A percentile compares a stretch with the other conserved stretches of the same genome.
These are phyloP conservation scores for Cyclostephanos tholiformis DNA, from an alignment of 108 stramenopile genomes.

Conservation along the genomic window DNA sequence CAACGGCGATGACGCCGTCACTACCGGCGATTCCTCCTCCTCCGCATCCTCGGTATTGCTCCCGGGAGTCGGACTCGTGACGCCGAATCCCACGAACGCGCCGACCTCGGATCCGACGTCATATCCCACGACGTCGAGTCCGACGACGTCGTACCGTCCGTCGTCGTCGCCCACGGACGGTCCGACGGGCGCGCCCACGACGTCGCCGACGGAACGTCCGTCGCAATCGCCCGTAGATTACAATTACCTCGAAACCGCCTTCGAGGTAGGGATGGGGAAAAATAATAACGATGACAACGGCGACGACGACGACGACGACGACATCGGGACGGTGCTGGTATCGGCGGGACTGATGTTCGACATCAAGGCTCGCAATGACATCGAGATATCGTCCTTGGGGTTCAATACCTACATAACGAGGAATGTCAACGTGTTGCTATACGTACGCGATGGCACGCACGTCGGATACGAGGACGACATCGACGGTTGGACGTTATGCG, in stretches of 20 bases:
- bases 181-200: background rate
- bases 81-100: background rate
- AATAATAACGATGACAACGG: background rate
- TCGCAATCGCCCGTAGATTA: background rate
- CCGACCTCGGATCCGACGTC: background rate
- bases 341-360: conserved; percentile 40
- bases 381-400: conserved; percentile 14
- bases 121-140: background rate
- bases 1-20: too few relatives aligned
- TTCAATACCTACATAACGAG: conserved; percentile 28
- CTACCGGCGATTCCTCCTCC: too few relatives aligned
- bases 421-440: conserved; percentile 19
- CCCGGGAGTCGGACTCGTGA: background rate
- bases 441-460: conserved; percentile 28
- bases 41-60: background rate
- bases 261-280: background rate
- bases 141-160: background rate
- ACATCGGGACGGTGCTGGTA: background rate
- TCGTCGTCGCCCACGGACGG: background rate
- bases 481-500: conserved; percentile 12
- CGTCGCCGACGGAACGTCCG: background rate
- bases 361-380: conserved; percentile 15
- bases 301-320: background rate
- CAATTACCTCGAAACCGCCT: conserved; percentile 4
- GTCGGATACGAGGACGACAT: conserved; percentile 15